phyloP scores from a whole-genome alignment of 2,329 filamentous ascomycete genomes.

The Neonectria coccinea region DNA sequence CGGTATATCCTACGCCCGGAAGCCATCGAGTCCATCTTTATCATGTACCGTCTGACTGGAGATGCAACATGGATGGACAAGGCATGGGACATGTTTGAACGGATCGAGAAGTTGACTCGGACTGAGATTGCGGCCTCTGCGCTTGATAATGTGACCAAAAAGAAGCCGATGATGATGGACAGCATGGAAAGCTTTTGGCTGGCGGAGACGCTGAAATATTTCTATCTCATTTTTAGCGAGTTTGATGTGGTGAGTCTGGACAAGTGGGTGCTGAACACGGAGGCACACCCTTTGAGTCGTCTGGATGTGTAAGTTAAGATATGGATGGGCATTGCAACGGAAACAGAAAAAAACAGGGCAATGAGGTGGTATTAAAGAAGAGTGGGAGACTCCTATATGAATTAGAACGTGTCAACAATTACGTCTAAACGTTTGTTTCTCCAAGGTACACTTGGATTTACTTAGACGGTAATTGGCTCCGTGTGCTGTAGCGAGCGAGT shows the following conservation, averaged over 20 bases:
- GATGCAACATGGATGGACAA: constrained; percentile 73
- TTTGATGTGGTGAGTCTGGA: constrained; percentile 70
- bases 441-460: neutral
- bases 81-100: constrained; percentile 80
- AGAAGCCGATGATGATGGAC: constrained; percentile 58
- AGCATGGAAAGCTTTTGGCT: constrained; percentile 84
- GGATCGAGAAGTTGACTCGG: constrained; percentile 70
- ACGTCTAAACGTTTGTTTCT: constrained; percentile 5
- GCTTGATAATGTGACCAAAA: constrained; percentile 69
- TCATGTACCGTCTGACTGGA: constrained; percentile 81
- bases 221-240: constrained; percentile 72
- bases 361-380: neutral
- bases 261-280: constrained; percentile 70
- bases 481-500: neutral
- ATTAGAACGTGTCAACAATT: constrained; percentile 4
- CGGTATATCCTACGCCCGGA: constrained; percentile 78
- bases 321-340: constrained; percentile 3
- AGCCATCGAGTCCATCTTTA: constrained; percentile 83
- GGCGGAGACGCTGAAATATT: constrained; percentile 76
- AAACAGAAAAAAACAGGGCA: neutral
- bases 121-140: constrained; percentile 73
- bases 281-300: constrained; percentile 63
- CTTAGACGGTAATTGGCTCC: too few relatives aligned
- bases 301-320: constrained; percentile 31
- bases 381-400: constrained; percentile 10